Evolutionary conservation across 352 stramenopile genomes (phyloP).

Genomic region (Pythium angustatum): DNA sequence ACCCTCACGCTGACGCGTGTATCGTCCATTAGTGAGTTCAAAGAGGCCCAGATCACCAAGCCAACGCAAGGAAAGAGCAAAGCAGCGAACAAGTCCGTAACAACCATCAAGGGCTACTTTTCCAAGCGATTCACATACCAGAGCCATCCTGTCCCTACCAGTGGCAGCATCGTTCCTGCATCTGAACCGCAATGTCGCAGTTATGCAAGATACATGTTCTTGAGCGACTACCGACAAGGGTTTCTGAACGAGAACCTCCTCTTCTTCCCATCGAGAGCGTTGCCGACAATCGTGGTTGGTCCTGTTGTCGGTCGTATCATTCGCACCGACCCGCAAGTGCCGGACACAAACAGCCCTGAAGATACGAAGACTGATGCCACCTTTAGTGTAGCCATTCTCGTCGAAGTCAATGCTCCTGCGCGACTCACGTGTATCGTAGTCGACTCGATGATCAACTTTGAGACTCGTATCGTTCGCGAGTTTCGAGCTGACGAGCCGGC

Average conservation of each 20-base stretch:
- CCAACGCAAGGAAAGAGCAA: slow-evolving; percentile 27
- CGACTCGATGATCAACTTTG: slow-evolving; percentile 59
- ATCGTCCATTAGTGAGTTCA: slow-evolving; percentile 54
- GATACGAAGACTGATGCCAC: background rate
- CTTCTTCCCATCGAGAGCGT: slow-evolving; percentile 47
- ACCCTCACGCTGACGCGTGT: too few species aligned
- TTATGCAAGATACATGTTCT: slow-evolving; percentile 44
- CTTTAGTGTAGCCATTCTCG: slow-evolving; percentile 51
- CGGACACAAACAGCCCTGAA: background rate
- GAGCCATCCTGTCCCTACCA: slow-evolving; percentile 26
- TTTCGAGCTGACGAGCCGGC: slow-evolving; percentile 37
- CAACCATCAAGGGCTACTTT: slow-evolving; percentile 52
- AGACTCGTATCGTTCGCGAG: slow-evolving; percentile 39
- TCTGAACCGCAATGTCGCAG: slow-evolving; percentile 5
- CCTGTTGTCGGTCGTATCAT: slow-evolving; percentile 60
- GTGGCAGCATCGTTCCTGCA: background rate
- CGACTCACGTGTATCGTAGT: slow-evolving; percentile 59
- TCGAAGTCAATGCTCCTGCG: slow-evolving; percentile 62
- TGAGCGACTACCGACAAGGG: slow-evolving; percentile 57
- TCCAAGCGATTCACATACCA: slow-evolving; percentile 75
- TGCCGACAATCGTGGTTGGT: slow-evolving; percentile 48
- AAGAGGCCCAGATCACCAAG: slow-evolving; percentile 27
- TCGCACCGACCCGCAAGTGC: slow-evolving; percentile 10
- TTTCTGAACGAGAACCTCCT: slow-evolving; percentile 53
- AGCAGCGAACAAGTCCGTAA: background rate